Percentiles rank a stretch among this genome's conserved stretches.
Conservation (phyloP, 306 rosid genomes). For the Pyrus bretschneideri region DNA sequence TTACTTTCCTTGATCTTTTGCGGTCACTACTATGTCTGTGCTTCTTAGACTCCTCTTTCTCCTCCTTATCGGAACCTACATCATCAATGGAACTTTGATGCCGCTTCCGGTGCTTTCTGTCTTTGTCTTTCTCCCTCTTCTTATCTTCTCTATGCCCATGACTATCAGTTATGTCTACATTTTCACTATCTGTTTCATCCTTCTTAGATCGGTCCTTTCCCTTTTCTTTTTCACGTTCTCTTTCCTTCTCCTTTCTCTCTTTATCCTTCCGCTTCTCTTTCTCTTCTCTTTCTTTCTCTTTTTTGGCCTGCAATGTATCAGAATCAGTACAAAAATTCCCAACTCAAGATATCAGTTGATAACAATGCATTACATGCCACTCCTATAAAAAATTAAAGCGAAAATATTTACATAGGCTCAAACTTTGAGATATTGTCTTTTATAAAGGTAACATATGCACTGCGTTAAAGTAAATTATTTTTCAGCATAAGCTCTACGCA, state of each 20-base stretch:
- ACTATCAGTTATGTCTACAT: constrained; percentile 43
- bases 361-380: not conserved
- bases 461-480: no score
- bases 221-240: constrained; percentile 85
- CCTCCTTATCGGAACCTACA: constrained; percentile 77
- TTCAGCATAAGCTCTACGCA: no score
- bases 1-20: constrained; percentile 79
- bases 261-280: constrained; percentile 58
- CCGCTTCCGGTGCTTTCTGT: constrained; percentile 89
- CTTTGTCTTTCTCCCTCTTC: constrained; percentile 89
- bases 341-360: not conserved
- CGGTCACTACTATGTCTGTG: constrained; percentile 90
- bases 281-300: constrained; percentile 78
- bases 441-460: no score
- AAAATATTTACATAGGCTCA: not conserved
- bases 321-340: not conserved
- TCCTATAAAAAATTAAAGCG: not conserved
- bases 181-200: constrained; percentile 89
- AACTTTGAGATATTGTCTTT: not conserved
- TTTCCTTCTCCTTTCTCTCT: constrained; percentile 61
- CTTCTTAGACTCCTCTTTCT: constrained; percentile 84
- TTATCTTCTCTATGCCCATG: constrained; percentile 79
- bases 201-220: constrained; percentile 76
- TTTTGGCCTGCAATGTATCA: constrained; percentile 58
- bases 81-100: constrained; percentile 79